Conservation (phyloP, 2,329 filamentous ascomycete genomes). For the Fonsecaea pedrosoi region DNA sequence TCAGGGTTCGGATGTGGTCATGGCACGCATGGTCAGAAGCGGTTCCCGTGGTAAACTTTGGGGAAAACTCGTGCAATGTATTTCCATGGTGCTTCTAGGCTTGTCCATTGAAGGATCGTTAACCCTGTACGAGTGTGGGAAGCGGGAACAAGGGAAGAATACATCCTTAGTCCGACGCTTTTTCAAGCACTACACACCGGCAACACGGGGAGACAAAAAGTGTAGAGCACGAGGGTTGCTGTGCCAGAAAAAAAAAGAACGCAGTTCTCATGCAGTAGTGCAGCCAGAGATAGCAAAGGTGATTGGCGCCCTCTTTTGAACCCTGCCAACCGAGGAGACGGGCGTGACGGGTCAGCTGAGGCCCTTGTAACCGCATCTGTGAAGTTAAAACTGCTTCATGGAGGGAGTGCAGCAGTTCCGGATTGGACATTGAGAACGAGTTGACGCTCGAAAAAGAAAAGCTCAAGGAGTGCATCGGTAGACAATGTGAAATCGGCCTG, state of each 20-base stretch:
- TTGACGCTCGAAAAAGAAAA: conserved; percentile 2
- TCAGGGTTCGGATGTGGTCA: not conserved
- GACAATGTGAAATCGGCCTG: conserved; percentile 5
- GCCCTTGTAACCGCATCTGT: conserved; percentile 13
- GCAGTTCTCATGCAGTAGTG: conserved; percentile 27
- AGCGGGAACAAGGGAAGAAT: not conserved
- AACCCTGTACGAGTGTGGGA: not conserved
- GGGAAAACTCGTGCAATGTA: not conserved
- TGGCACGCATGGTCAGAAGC: not conserved
- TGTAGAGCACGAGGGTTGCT: conserved; percentile 2
- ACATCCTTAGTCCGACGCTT: not conserved
- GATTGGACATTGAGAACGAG: conserved; percentile 7
- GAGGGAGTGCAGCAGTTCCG: conserved; percentile 3
- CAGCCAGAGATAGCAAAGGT: conserved; percentile 14
- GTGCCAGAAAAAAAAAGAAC: conserved; percentile 1
- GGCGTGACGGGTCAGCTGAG: conserved; percentile 30
- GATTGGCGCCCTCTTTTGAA: conserved; percentile 35
- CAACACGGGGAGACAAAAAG: not conserved
- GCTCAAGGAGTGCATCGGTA: conserved; percentile 11
- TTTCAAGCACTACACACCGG: not conserved
- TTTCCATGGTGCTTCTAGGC: conserved; percentile 1
- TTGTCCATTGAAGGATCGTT: not conserved
- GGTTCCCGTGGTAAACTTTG: not conserved
- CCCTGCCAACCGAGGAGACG: conserved; percentile 17
- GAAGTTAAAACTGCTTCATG: conserved; percentile 3